Evolutionary conservation across 805 yeast genomes (phyloP), one percentile per base, ranked within the genome.

Genomic region (Spathaspora hagerdaliae): DNA sequence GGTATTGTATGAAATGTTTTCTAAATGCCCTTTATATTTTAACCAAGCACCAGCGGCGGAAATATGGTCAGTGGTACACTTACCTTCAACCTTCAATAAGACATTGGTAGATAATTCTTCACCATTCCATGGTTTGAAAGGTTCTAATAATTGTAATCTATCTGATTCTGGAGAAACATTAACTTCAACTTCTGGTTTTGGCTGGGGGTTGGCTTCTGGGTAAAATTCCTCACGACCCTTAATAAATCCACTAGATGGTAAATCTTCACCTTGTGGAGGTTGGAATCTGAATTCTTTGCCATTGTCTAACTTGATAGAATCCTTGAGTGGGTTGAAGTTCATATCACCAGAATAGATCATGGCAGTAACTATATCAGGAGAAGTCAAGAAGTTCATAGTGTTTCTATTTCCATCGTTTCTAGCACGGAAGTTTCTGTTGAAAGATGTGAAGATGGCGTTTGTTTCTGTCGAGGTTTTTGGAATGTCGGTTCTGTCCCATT

Each of bases 21-120:
- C 97, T 60, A 92, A 77, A 63, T 92, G 99, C 36, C 99, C 99
- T 74, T 94, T 94, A 74, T 94, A 92, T 75, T 94, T 94, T 70
- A 92, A 79, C 99, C 99, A 92, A 12, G 85, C 95, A 61, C 99
- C 99, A 39, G 99, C 99, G 43, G 98, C 98, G 26, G 97, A 90
- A 56, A 92, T 94, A 65, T 92, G 99, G 66, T 92, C 99, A 34
- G 99, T 92, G 36, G 99, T 92, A 77, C 98, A 94, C 69, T 92
- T 92, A 52, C 99, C 99, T 70, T 89, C 92, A 39, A 94, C 98
- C 71, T 92, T 92, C 61, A 92, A 69, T 50, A 91, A 71, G 1
- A 92, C 87, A 40, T 80, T 80, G 31, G 90, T 80, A 51, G 79
- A 74, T 53, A 92, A 68, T 64, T 92, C 99, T 61, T 87, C 65